phyloP scores from a whole-genome alignment of 441 rosid species.

The Syzygium malaccense region DNA sequence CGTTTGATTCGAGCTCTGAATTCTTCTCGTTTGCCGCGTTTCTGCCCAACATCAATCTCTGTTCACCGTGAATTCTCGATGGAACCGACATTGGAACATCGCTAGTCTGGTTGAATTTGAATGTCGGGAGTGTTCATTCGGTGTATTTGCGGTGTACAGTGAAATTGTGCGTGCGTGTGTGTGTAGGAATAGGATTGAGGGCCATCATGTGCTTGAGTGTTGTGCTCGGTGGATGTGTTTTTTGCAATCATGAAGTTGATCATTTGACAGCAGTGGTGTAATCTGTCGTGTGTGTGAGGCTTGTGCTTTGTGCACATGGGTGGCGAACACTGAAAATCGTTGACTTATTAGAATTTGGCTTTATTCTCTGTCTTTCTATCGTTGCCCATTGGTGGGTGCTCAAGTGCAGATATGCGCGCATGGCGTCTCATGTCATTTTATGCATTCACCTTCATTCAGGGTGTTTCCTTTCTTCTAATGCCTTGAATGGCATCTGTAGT shows the following conservation, averaged over 20 bases:
- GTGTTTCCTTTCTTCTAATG: no score
- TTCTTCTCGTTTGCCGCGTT: not conserved
- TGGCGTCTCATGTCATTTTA: not conserved
- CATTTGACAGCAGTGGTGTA: not conserved
- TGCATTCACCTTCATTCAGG: no score
- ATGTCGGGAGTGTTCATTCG: not conserved
- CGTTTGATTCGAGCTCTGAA: not conserved
- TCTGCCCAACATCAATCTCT: not conserved
- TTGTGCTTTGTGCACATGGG: not conserved
- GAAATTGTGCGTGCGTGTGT: not conserved
- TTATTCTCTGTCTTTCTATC: not conserved
- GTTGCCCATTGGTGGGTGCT: not conserved
- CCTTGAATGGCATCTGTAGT: no score
- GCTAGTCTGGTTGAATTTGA: not conserved
- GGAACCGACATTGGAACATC: not conserved
- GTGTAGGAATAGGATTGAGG: not conserved
- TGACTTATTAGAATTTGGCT: not conserved
- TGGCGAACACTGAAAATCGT: not conserved
- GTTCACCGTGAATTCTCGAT: not conserved
- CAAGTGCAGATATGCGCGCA: rapidly evolving
- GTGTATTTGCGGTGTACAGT: not conserved
- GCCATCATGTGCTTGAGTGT: not conserved
- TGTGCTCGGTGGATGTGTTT: not conserved
- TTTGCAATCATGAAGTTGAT: not conserved
- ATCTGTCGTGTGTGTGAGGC: not conserved